These are phyloP conservation scores for Podospora tetraspora DNA, from an alignment of 495 filamentous ascomycete genomes.

Conservation along the genomic window DNA sequence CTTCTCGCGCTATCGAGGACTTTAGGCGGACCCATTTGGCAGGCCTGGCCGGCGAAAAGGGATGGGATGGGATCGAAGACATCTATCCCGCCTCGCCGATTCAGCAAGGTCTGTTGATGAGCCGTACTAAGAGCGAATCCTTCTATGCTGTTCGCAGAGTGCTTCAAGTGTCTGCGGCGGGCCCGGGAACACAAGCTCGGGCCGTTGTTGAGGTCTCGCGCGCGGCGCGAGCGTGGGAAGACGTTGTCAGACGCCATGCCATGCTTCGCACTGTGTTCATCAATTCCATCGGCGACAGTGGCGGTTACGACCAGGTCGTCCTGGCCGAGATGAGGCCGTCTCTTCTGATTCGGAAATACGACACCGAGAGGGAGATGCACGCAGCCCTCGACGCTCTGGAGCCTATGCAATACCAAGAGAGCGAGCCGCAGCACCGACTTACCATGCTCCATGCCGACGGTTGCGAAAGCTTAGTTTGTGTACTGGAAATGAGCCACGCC, in stretches of 20 bases:
- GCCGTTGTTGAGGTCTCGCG: conserved; percentile 1
- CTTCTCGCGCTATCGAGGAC: conserved; percentile 1
- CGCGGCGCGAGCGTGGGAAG: conserved; percentile 43
- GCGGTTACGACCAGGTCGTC: conserved; percentile 24
- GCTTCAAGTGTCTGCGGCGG: not conserved
- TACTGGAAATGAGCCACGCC: conserved; percentile 57
- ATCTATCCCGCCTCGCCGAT: conserved; percentile 43
- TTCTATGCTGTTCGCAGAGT: conserved; percentile 24
- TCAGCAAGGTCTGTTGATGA: conserved; percentile 42
- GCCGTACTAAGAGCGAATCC: conserved; percentile 40
- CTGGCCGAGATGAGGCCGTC: conserved; percentile 28
- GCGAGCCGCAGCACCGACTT: conserved; percentile 45
- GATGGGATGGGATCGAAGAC: conserved; percentile 33
- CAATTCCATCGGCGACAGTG: conserved; percentile 29
- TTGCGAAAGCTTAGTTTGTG: conserved; percentile 36
- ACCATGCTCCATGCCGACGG: conserved; percentile 35
- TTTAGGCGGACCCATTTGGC: conserved; percentile 13
- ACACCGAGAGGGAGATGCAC: conserved; percentile 34
- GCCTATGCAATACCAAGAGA: conserved; percentile 34
- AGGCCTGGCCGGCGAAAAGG: not conserved
- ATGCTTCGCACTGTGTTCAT: conserved; percentile 28
- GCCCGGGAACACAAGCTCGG: too few species aligned
- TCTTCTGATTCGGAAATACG: conserved; percentile 39
- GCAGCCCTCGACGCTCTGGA: conserved; percentile 33
- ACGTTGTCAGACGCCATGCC: conserved; percentile 50